Evolutionary conservation across 129 eudicot genomes (phyloP).

Genomic region (Artemisia argyi): DNA sequence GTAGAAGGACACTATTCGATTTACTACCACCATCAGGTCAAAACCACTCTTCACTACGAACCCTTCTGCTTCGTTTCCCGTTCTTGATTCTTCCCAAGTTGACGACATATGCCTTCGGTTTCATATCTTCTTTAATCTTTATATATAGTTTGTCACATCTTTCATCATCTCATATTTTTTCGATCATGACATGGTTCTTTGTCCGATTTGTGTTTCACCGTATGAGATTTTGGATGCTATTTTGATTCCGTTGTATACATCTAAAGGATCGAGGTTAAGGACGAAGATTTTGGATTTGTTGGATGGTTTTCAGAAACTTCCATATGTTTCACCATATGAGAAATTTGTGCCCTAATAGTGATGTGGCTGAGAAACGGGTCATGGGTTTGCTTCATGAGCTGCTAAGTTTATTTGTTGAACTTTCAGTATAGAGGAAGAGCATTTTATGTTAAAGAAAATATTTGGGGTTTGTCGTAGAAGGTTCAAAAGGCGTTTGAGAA

Average conservation of each 20-base stretch:
- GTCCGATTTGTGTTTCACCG: no score
- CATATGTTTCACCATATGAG: conserved; percentile 74
- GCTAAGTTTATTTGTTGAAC: conserved; percentile 77
- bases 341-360: conserved; percentile 58
- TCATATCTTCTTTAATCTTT: no score
- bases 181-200: no score
- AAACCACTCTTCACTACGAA: no score
- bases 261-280: conserved; percentile 32
- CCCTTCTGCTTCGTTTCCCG: no score
- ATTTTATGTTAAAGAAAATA: conserved; percentile 59
- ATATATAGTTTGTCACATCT: no score
- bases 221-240: conserved; percentile 28
- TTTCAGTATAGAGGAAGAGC: conserved; percentile 68
- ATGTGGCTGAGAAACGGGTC: conserved; percentile 80
- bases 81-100: no score
- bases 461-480: conserved; percentile 75
- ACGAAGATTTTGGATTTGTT: conserved; percentile 53
- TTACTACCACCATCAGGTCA: no score
- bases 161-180: no score
- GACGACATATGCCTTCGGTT: no score
- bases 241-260: conserved; percentile 71
- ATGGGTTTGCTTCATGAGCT: conserved; percentile 81
- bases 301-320: conserved; percentile 65
- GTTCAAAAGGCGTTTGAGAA: conserved; percentile 83
- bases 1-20: no score